These are phyloP conservation scores for Breynia disticha DNA, from an alignment of 441 rosid species.

Conservation along the genomic window DNA sequence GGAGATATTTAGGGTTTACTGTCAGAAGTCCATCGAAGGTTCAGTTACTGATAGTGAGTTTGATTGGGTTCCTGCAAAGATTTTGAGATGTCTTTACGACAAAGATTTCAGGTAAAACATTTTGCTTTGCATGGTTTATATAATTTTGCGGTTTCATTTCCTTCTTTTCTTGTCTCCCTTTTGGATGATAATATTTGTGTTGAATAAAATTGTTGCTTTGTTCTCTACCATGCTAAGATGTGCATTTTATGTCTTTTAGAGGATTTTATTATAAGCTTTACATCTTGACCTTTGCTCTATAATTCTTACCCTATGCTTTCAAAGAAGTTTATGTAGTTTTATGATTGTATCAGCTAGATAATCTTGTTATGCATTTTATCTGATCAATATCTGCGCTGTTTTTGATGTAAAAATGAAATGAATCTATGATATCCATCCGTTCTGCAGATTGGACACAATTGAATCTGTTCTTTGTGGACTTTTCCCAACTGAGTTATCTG, in stretches of 20 bases:
- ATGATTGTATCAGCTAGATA: neutral
- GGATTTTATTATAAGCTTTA: too few species aligned
- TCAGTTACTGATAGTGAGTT: slow-evolving; percentile 40
- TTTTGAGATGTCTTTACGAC: slow-evolving; percentile 91
- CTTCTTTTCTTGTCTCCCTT: neutral
- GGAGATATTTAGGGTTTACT: slow-evolving; percentile 66
- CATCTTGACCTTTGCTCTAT: too few species aligned
- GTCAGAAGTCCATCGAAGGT: slow-evolving; percentile 41
- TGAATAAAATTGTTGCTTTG: neutral
- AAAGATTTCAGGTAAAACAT: slow-evolving; percentile 78
- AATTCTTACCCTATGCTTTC: too few species aligned
- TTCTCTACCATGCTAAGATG: neutral
- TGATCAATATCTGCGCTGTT: neutral
- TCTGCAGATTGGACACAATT: slow-evolving; percentile 89
- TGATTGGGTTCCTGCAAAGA: slow-evolving; percentile 98
- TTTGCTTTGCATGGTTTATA: neutral
- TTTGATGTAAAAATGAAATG: slow-evolving; percentile 1
- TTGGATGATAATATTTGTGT: neutral
- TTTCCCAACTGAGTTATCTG: slow-evolving; percentile 61
- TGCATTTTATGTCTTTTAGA: neutral
- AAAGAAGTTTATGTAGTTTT: too few species aligned
- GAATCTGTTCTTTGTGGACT: slow-evolving; percentile 64
- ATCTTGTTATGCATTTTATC: too few species aligned
- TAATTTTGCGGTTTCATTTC: neutral
- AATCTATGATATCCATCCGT: slow-evolving; percentile 17